Evolutionary conservation across 805 yeast genomes (phyloP).

Genomic region (Ogataea populi-albae): DNA sequence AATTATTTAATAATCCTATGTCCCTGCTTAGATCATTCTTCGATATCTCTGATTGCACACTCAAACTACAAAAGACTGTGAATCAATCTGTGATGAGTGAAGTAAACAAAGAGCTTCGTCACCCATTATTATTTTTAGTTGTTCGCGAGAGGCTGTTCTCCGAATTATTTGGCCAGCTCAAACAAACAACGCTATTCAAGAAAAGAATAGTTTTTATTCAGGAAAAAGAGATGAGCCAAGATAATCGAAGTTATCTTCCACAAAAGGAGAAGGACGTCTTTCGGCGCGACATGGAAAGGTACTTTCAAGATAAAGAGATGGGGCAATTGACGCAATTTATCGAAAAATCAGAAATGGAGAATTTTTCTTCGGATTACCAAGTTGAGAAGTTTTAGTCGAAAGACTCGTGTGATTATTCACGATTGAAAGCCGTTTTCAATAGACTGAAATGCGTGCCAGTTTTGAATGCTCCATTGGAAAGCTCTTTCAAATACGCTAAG

Average conservation of each 20-base stretch:
- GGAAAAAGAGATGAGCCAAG: too few relatives aligned
- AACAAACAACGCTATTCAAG: not conserved
- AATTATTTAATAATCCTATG: not conserved
- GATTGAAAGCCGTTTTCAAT: constrained; percentile 1
- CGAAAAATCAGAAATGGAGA: too few relatives aligned
- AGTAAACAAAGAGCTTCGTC: not conserved
- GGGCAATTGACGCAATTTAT: too few relatives aligned
- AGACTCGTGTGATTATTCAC: too few relatives aligned
- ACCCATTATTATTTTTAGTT: too few relatives aligned
- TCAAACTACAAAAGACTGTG: not conserved
- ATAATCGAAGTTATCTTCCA: not conserved
- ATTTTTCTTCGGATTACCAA: too few relatives aligned
- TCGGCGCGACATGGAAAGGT: too few relatives aligned
- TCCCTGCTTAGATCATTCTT: constrained; percentile 1
- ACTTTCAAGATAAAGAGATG: too few relatives aligned
- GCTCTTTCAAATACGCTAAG: constrained; percentile 1
- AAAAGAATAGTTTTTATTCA: too few relatives aligned
- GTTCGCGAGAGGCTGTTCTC: not conserved
- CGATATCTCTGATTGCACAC: not conserved
- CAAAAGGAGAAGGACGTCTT: not conserved
- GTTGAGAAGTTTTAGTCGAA: too few relatives aligned
- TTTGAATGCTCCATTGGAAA: not conserved
- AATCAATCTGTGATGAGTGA: not conserved
- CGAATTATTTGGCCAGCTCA: constrained; percentile 1
- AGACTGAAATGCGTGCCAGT: not conserved